Conservation (phyloP, 352 stramenopile species). For the Phytopythium aichiense region DNA sequence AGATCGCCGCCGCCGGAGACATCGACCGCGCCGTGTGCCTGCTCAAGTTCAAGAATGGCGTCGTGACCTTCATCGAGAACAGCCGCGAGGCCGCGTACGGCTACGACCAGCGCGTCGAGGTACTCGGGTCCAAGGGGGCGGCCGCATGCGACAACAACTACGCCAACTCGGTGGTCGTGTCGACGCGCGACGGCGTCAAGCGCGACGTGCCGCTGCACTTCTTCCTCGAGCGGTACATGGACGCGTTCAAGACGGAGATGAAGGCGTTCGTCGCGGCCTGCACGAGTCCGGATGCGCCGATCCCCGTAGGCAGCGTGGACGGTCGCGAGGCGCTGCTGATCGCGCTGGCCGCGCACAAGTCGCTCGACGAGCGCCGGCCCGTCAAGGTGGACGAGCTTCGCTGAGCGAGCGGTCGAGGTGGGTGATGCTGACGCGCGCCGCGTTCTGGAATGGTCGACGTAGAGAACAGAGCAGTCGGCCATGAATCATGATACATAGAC, state of each 20-base stretch:
- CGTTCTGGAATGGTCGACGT: background rate
- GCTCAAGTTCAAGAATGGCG: constrained; percentile 80
- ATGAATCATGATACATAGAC: background rate
- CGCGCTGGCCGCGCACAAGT: constrained; percentile 43
- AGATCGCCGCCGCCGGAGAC: constrained; percentile 53
- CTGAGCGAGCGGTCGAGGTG: background rate
- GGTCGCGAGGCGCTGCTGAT: constrained; percentile 44
- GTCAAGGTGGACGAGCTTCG: constrained; percentile 40
- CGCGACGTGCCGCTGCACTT: constrained; percentile 90
- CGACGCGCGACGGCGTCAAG: constrained; percentile 15
- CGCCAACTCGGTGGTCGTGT: constrained; percentile 60
- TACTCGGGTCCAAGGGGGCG: constrained; percentile 86
- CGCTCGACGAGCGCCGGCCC: constrained; percentile 37
- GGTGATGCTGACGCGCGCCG: background rate
- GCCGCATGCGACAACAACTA: constrained; percentile 89
- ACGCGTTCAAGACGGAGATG: constrained; percentile 55
- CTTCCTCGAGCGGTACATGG: constrained; percentile 89
- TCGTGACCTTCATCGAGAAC: constrained; percentile 88
- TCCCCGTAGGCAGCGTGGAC: constrained; percentile 36
- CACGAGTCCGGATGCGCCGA: constrained; percentile 7
- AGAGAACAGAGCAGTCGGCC: background rate
- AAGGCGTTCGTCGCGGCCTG: constrained; percentile 37
- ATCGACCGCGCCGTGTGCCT: constrained; percentile 85
- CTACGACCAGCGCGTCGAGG: constrained; percentile 91
- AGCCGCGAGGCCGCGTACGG: constrained; percentile 88